phyloP scores from a whole-genome alignment of 768 basidiomycete species.

The Trametes cubensis region DNA sequence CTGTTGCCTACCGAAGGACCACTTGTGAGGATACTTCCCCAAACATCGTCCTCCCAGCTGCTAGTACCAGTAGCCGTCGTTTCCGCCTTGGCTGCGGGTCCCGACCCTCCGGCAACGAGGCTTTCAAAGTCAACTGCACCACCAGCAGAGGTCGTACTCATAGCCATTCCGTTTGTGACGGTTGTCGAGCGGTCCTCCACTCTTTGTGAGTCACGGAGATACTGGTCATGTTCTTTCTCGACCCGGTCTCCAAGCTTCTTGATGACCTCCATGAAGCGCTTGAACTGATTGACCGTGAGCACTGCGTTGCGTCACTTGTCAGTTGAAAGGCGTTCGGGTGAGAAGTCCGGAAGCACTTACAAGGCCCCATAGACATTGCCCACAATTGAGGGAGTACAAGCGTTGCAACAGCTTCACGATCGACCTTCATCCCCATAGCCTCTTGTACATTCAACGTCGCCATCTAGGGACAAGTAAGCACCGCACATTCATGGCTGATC shows the following conservation, averaged over 20 bases:
- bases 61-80: slow-evolving; percentile 41
- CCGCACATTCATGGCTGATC: background rate
- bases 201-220: slow-evolving; percentile 89
- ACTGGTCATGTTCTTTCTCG: slow-evolving; percentile 90
- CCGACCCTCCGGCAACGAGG: slow-evolving; percentile 59
- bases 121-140: slow-evolving; percentile 83
- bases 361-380: slow-evolving; percentile 96
- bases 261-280: slow-evolving; percentile 88
- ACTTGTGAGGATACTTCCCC: slow-evolving; percentile 74
- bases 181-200: slow-evolving; percentile 76
- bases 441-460: slow-evolving; percentile 89
- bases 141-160: slow-evolving; percentile 37
- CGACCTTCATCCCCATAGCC: slow-evolving; percentile 94
- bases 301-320: slow-evolving; percentile 45
- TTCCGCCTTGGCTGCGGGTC: slow-evolving; percentile 50
- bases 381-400: slow-evolving; percentile 69
- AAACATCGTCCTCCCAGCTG: slow-evolving; percentile 82
- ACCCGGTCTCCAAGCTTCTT: slow-evolving; percentile 81
- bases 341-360: slow-evolving; percentile 47
- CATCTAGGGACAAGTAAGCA: slow-evolving; percentile 52
- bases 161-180: slow-evolving; percentile 44
- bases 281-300: slow-evolving; percentile 84
- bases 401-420: slow-evolving; percentile 77
- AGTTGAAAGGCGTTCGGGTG: background rate
- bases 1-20: slow-evolving; percentile 35